Conservation (phyloP, 2,329 filamentous ascomycete species). For the Aspergillus ochraceus region DNA sequence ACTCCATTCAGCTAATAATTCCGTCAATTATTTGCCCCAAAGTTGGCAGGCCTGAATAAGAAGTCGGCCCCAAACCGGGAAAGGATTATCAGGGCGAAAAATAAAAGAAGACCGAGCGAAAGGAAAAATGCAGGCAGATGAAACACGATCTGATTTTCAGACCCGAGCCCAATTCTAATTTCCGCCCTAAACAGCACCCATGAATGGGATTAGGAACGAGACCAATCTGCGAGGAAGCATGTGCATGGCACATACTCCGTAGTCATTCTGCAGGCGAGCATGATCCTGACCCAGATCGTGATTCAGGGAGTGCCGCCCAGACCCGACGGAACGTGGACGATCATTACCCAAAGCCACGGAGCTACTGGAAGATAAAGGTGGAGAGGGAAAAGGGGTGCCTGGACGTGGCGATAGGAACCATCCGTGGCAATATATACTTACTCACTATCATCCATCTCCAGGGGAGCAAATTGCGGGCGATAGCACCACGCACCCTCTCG, state of each 20-base stretch:
- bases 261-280: too few species aligned
- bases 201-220: not conserved
- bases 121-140: not conserved
- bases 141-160: not conserved
- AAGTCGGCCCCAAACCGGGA: slow-evolving; percentile 3
- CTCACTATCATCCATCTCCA: too few species aligned
- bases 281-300: too few species aligned
- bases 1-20: not conserved
- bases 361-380: not conserved
- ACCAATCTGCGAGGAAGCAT: not conserved
- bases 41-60: not conserved
- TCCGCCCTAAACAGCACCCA: not conserved
- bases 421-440: not conserved
- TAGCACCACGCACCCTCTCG: too few species aligned
- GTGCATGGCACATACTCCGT: not conserved
- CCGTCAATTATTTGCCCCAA: not conserved
- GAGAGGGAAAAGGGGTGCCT: slow-evolving; percentile 1
- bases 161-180: not conserved
- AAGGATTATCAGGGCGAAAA: slow-evolving; percentile 6
- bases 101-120: not conserved
- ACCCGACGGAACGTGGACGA: not conserved
- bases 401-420: not conserved
- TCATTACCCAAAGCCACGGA: not conserved
- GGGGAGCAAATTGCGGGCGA: too few species aligned
- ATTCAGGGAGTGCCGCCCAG: too few species aligned